Percentiles rank a stretch among this genome's conserved stretches.
Evolutionary conservation across 148 eudicot genomes (phyloP).

Genomic region (Cornus suecica): DNA sequence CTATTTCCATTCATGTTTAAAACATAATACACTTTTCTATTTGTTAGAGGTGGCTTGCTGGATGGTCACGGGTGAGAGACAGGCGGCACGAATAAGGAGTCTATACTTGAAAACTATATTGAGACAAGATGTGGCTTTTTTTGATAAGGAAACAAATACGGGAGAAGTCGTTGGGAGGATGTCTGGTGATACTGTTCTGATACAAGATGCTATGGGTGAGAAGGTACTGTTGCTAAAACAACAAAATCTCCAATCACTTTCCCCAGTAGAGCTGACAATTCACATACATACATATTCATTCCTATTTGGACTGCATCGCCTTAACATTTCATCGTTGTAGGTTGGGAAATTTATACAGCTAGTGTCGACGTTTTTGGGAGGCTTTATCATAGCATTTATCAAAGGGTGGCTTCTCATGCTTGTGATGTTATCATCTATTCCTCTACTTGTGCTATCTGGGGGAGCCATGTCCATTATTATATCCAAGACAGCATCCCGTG

Average conservation of each 20-base stretch:
- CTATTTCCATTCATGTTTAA: neutral
- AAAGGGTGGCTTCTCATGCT: slow-evolving; percentile 93
- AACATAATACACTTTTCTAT: neutral
- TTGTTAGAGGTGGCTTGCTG: too few relatives aligned
- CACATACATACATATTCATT: neutral
- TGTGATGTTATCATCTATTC: slow-evolving; percentile 63
- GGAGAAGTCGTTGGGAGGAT: slow-evolving; percentile 72
- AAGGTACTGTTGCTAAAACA: slow-evolving; percentile 35
- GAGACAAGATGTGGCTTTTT: slow-evolving; percentile 68
- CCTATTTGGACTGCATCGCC: too few relatives aligned
- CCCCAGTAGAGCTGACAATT: too few relatives aligned
- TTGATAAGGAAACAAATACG: slow-evolving; percentile 74
- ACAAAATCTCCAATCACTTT: neutral
- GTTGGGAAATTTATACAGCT: slow-evolving; percentile 81
- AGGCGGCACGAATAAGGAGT: slow-evolving; percentile 62
- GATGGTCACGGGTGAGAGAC: slow-evolving; percentile 85
- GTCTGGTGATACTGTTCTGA: slow-evolving; percentile 79
- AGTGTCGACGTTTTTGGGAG: slow-evolving; percentile 66
- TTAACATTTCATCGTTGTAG: slow-evolving; percentile 26
- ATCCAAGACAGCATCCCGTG: slow-evolving; percentile 55
- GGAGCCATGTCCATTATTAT: slow-evolving; percentile 40
- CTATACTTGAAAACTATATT: slow-evolving; percentile 66
- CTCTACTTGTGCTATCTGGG: slow-evolving; percentile 54
- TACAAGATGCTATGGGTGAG: slow-evolving; percentile 83
- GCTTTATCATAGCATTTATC: slow-evolving; percentile 71